A percentile compares a stretch with the other conserved stretches of the same genome.
These are phyloP conservation scores for Penicillium psychrosexuale DNA, from an alignment of 2,329 filamentous ascomycete species.

Conservation along the genomic window DNA sequence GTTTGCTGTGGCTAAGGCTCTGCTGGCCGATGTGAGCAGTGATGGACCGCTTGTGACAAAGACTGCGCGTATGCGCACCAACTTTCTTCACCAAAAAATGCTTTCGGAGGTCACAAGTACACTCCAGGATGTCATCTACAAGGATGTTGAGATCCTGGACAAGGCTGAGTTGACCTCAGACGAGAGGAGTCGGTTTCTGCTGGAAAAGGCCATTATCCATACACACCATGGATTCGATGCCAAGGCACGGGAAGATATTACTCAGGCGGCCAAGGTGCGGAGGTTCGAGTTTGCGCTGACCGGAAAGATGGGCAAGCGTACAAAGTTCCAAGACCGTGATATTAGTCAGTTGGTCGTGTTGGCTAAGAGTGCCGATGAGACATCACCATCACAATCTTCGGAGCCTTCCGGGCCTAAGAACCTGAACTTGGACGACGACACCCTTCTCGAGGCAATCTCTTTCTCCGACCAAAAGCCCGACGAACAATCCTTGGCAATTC, in stretches of 20 bases:
- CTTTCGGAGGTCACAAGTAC: slow-evolving; percentile 61
- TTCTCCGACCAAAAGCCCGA: slow-evolving; percentile 61
- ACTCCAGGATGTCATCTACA: slow-evolving; percentile 60
- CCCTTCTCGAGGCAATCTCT: slow-evolving; percentile 79
- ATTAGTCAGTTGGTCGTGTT: slow-evolving; percentile 87
- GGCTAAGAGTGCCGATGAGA: slow-evolving; percentile 65
- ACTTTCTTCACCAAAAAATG: slow-evolving; percentile 69
- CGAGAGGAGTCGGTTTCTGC: slow-evolving; percentile 65
- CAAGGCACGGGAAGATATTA: slow-evolving; percentile 68
- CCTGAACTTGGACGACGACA: slow-evolving; percentile 85
- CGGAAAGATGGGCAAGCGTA: slow-evolving; percentile 72
- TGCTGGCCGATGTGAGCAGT: slow-evolving; percentile 49
- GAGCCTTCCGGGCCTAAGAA: slow-evolving; percentile 58
- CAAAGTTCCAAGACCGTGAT: slow-evolving; percentile 44
- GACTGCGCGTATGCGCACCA: slow-evolving; percentile 68
- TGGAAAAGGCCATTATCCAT: slow-evolving; percentile 80
- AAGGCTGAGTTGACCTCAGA: slow-evolving; percentile 38
- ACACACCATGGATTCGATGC: slow-evolving; percentile 79
- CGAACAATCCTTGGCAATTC: slow-evolving; percentile 37
- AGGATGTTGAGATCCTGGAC: slow-evolving; percentile 55
- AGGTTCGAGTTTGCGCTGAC: slow-evolving; percentile 78
- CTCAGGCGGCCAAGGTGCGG: slow-evolving; percentile 63
- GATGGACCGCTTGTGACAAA: slow-evolving; percentile 42
- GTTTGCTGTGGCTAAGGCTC: slow-evolving; percentile 69
- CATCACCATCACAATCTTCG: slow-evolving; percentile 15